Percentiles rank a stretch among this genome's conserved stretches.
Evolutionary conservation across 202 grass and related monocot species (phyloP).

Genomic region (Carex sylvatica): DNA sequence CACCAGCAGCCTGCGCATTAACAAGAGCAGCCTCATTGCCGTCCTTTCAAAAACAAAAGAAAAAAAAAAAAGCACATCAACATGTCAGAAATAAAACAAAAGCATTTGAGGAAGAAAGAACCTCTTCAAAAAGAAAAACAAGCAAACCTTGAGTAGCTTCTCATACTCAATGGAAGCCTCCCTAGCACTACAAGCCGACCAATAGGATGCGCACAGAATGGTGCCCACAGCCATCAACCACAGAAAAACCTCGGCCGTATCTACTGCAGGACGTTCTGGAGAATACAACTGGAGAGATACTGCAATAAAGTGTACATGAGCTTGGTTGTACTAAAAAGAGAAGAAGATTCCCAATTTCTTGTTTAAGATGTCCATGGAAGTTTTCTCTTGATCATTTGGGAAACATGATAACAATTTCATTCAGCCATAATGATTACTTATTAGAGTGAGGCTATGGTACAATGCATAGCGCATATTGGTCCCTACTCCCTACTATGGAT

Average conservation of each 20-base stretch:
- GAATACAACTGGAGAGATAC: conserved; percentile 88
- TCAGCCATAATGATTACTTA: neutral
- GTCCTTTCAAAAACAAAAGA: conserved; percentile 46
- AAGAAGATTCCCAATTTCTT: neutral
- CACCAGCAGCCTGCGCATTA: conserved; percentile 48
- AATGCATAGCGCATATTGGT: too few relatives aligned
- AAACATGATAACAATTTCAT: neutral
- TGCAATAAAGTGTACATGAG: conserved; percentile 31
- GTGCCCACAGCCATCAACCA: conserved; percentile 99
- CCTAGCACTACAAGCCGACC: conserved; percentile 91
- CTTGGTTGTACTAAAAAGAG: conserved; percentile 10
- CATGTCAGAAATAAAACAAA: conserved; percentile 6
- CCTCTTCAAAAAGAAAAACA: conserved; percentile 18
- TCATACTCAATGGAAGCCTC: conserved; percentile 86
- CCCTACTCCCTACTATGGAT: too few relatives aligned
- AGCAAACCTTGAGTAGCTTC: conserved; percentile 86
- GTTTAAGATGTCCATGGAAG: neutral
- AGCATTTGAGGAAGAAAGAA: neutral
- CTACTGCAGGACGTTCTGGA: conserved; percentile 83
- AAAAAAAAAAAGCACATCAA: neutral
- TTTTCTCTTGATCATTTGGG: neutral
- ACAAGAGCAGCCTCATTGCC: conserved; percentile 47
- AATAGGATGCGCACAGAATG: conserved; percentile 93
- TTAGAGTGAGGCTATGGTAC: neutral
- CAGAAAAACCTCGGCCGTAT: conserved; percentile 95